phyloP scores from a whole-genome alignment of 2,329 filamentous ascomycete genomes.

The Calonectria montana region DNA sequence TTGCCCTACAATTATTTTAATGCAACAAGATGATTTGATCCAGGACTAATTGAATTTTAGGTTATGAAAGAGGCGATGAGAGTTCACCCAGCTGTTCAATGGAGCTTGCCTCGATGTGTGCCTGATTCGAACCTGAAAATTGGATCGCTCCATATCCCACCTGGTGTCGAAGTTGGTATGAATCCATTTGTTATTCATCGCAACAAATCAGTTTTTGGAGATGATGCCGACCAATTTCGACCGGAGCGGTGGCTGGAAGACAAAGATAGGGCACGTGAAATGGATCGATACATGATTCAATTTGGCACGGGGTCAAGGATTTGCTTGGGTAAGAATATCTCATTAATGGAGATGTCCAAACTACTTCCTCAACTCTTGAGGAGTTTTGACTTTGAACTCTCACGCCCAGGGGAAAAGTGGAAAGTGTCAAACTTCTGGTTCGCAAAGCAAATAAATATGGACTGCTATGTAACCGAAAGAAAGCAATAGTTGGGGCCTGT shows the following conservation, averaged over 20 bases:
- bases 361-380: slow-evolving; percentile 10
- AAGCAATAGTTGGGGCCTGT: not conserved
- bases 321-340: slow-evolving; percentile 16
- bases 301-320: slow-evolving; percentile 8
- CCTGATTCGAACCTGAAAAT: not conserved
- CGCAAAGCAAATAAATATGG: not conserved
- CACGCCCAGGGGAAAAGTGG: not conserved
- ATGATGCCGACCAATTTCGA: slow-evolving; percentile 7
- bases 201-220: slow-evolving; percentile 6
- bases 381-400: slow-evolving; percentile 12
- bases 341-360: slow-evolving; percentile 21
- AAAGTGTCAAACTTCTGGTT: not conserved
- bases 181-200: slow-evolving; percentile 17
- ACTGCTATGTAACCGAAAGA: not conserved
- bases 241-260: slow-evolving; percentile 19
- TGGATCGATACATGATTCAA: not conserved
- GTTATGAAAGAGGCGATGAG: slow-evolving; percentile 23
- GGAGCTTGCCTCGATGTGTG: slow-evolving; percentile 16
- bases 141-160: not conserved
- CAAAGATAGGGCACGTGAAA: not conserved
- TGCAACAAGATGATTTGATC: not conserved
- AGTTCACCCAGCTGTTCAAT: slow-evolving; percentile 11
- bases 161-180: slow-evolving; percentile 4
- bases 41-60: not conserved
- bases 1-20: not conserved